A percentile compares a stretch with the other conserved stretches of the same genome.
These are phyloP conservation scores for Leccinum pellstonianum DNA, from an alignment of 768 basidiomycete genomes.

Conservation along the genomic window DNA sequence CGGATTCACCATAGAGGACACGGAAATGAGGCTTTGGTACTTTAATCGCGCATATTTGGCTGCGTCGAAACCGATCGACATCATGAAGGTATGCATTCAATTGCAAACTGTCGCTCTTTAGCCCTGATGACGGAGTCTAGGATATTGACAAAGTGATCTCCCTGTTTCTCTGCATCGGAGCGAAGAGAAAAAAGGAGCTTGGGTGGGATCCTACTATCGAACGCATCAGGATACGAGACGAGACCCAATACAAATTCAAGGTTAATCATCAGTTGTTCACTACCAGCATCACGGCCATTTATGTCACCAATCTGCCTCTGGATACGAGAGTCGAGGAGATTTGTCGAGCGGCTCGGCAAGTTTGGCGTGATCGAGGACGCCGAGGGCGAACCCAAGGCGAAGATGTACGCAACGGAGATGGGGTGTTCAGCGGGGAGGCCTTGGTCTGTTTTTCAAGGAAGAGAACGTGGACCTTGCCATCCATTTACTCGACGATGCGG, in stretches of 20 bases:
- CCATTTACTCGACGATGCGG: no score
- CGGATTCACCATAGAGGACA: neutral
- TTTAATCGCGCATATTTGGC: neutral
- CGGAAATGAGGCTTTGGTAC: constrained; percentile 29
- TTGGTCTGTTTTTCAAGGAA: no score
- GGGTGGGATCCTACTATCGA: constrained; percentile 12
- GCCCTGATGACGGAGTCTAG: neutral
- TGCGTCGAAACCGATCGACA: neutral
- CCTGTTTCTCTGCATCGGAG: neutral
- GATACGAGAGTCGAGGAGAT: no score
- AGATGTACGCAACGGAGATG: no score
- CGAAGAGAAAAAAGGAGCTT: neutral
- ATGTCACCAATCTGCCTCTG: no score
- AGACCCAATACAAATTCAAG: constrained; percentile 1
- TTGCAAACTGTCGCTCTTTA: neutral
- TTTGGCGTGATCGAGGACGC: no score
- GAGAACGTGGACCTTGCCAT: no score
- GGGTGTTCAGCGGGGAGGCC: no score
- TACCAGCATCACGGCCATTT: neutral
- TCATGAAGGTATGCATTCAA: neutral
- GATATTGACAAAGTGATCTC: neutral
- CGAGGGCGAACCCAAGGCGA: no score
- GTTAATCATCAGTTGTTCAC: neutral
- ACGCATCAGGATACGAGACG: neutral
- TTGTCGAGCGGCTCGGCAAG: no score